Conservation (phyloP, 768 basidiomycete genomes). For the Pleurotus citrinopileatus region DNA sequence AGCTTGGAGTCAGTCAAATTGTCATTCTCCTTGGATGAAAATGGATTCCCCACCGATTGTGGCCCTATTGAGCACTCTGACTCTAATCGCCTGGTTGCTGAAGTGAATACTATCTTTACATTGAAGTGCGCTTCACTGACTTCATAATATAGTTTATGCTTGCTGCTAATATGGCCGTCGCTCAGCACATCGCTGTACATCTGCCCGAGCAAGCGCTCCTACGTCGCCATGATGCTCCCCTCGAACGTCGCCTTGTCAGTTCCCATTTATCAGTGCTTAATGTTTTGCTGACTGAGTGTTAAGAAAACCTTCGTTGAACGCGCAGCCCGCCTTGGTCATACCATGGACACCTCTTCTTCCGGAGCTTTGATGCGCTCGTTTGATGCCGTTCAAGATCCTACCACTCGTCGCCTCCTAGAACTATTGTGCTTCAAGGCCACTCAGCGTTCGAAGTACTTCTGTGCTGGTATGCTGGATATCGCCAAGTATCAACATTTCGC, state of each 20-base stretch:
- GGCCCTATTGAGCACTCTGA: slow-evolving; percentile 59
- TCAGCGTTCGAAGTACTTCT: slow-evolving; percentile 96
- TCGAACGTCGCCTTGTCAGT: slow-evolving; percentile 85
- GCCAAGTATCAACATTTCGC: slow-evolving; percentile 96
- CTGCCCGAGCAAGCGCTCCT: slow-evolving; percentile 97
- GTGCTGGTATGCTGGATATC: slow-evolving; percentile 98
- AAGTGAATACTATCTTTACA: slow-evolving; percentile 50
- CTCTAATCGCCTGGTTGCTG: slow-evolving; percentile 83
- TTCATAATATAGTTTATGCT: slow-evolving; percentile 77
- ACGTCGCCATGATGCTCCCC: slow-evolving; percentile 89
- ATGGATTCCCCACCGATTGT: slow-evolving; percentile 80
- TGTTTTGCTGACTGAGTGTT: slow-evolving; percentile 14
- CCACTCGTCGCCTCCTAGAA: slow-evolving; percentile 76
- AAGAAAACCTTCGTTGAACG: slow-evolving; percentile 79
- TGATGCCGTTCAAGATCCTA: slow-evolving; percentile 66
- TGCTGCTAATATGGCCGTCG: slow-evolving; percentile 84
- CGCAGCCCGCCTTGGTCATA: slow-evolving; percentile 79
- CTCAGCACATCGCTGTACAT: slow-evolving; percentile 90
- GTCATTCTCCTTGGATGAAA: slow-evolving; percentile 76
- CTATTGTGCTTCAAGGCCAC: slow-evolving; percentile 89
- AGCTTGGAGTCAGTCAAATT: slow-evolving; percentile 67
- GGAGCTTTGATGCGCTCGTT: slow-evolving; percentile 86
- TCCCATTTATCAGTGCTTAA: background rate
- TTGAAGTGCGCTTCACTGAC: slow-evolving; percentile 7
- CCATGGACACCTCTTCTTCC: slow-evolving; percentile 76